Evolutionary conservation across 495 filamentous ascomycete genomes (phyloP).

Genomic region (Cercophora newfieldiana): DNA sequence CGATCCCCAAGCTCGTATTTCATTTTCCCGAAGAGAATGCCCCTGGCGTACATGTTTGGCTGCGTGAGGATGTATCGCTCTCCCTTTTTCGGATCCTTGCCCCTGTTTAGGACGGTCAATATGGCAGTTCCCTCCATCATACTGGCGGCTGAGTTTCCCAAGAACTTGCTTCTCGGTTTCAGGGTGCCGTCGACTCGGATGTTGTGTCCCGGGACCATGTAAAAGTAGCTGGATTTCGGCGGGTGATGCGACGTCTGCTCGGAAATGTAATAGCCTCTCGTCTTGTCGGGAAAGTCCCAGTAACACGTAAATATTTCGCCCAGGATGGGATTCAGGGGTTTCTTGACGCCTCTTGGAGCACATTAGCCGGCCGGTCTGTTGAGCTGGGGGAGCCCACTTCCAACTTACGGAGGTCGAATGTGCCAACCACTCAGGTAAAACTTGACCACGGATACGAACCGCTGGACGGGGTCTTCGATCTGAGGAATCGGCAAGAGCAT

Average conservation of each 20-base stretch:
- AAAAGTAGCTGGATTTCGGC: slow-evolving; percentile 98
- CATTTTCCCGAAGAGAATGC: slow-evolving; percentile 98
- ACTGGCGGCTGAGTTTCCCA: slow-evolving; percentile 96
- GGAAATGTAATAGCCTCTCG: slow-evolving; percentile 89
- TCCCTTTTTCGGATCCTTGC: slow-evolving; percentile 60
- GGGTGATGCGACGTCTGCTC: slow-evolving; percentile 96
- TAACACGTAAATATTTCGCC: slow-evolving; percentile 94
- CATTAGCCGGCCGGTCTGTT: slow-evolving; percentile 22
- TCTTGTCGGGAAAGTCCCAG: slow-evolving; percentile 89
- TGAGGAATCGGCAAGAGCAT: slow-evolving; percentile 83
- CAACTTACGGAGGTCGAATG: slow-evolving; percentile 88
- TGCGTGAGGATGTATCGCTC: slow-evolving; percentile 94
- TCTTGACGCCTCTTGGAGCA: slow-evolving; percentile 83
- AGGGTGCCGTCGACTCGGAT: slow-evolving; percentile 95
- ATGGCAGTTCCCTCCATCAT: slow-evolving; percentile 97
- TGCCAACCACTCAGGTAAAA: slow-evolving; percentile 99
- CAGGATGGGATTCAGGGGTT: slow-evolving; percentile 94
- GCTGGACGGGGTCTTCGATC: slow-evolving; percentile 85
- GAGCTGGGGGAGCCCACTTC: neutral
- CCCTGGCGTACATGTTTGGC: slow-evolving; percentile 98
- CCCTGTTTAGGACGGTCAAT: slow-evolving; percentile 77
- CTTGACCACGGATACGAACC: slow-evolving; percentile 93
- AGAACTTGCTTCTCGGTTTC: slow-evolving; percentile 93
- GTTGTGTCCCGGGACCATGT: slow-evolving; percentile 92
- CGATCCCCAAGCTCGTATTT: slow-evolving; percentile 99